These are phyloP conservation scores for Peronospora belbahrii DNA, from an alignment of 352 stramenopile genomes.

Conservation along the genomic window DNA sequence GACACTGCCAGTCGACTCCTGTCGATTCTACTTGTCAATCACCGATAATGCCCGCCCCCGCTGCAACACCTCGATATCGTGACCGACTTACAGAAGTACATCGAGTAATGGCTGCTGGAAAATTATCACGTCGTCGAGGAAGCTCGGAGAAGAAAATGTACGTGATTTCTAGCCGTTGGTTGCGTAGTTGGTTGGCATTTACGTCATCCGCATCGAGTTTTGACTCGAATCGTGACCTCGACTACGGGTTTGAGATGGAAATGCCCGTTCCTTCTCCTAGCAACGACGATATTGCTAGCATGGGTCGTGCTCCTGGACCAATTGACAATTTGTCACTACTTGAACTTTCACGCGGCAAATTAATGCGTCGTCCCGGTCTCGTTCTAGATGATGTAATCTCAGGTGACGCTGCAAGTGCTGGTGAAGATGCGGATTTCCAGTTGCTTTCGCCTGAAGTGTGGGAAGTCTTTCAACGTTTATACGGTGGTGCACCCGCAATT, in stretches of 20 bases:
- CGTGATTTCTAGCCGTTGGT: constrained; percentile 50
- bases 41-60: constrained; percentile 7
- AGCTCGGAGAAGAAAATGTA: constrained; percentile 47
- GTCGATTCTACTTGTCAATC: constrained; percentile 15
- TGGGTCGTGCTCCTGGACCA: constrained; percentile 23
- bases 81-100: constrained; percentile 60
- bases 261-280: constrained; percentile 5
- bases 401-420: constrained; percentile 17
- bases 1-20: constrained; percentile 13
- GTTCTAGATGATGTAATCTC: constrained; percentile 23
- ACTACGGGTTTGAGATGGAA: constrained; percentile 23
- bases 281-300: constrained; percentile 12
- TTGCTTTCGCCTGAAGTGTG: constrained; percentile 58
- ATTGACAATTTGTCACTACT: constrained; percentile 63
- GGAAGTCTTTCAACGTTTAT: constrained; percentile 62
- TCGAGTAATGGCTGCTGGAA: constrained; percentile 58
- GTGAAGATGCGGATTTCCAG: constrained; percentile 43
- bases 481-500: constrained; percentile 51
- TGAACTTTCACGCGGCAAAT: constrained; percentile 39
- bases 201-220: constrained; percentile 30
- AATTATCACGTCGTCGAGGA: constrained; percentile 40
- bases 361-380: constrained; percentile 39
- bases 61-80: constrained; percentile 38
- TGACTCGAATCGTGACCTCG: constrained; percentile 14
- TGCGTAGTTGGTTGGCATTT: constrained; percentile 60